Conservation (phyloP, 2,329 filamentous ascomycete species). For the Fusarium sp. region DNA sequence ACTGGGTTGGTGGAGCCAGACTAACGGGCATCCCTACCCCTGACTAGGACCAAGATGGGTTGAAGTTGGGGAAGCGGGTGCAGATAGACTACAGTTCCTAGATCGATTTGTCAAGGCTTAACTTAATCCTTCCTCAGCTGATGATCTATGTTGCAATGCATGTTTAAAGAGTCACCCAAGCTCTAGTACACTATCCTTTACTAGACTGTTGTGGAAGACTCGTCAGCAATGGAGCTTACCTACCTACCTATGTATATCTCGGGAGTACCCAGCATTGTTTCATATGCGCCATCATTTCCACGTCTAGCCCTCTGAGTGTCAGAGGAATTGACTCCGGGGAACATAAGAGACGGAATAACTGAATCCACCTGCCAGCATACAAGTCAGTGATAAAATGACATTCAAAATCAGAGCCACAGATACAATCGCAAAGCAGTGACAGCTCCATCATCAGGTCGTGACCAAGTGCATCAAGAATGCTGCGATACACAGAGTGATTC, state of each 20-base stretch:
- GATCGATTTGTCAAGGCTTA: not conserved
- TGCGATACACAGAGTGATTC: not conserved
- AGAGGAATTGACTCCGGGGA: too few species aligned
- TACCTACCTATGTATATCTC: not conserved
- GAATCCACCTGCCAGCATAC: not conserved
- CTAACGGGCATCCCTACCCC: slow-evolving; percentile 8
- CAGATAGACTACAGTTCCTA: not conserved
- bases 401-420: not conserved
- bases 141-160: not conserved
- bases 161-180: not conserved
- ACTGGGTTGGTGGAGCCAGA: not conserved
- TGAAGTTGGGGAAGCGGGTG: slow-evolving; percentile 16
- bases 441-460: not conserved
- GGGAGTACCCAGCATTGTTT: not conserved
- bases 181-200: not conserved
- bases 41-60: slow-evolving; percentile 17
- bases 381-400: not conserved
- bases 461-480: not conserved
- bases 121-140: not conserved
- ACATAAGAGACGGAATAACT: too few species aligned
- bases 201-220: not conserved
- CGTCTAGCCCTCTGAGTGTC: too few species aligned
- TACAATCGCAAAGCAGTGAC: not conserved
- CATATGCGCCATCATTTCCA: not conserved
- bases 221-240: not conserved